Conservation (phyloP, 2,329 filamentous ascomycete genomes). For the Aspergillus piperis region DNA sequence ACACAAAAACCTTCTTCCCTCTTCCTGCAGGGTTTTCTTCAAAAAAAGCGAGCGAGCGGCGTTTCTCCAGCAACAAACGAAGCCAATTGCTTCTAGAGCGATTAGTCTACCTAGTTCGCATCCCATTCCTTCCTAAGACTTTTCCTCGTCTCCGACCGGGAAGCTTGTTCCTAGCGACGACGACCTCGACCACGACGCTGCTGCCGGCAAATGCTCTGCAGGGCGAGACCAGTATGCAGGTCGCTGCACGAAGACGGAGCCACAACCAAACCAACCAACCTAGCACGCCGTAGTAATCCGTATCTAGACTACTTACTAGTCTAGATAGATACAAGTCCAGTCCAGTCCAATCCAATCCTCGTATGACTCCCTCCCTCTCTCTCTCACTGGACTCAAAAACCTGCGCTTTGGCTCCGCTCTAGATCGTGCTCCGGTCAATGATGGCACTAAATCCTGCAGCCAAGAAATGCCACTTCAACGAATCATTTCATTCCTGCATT, state of each 20-base stretch:
- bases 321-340: too few relatives aligned
- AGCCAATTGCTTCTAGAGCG: background rate
- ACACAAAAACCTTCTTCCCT: background rate
- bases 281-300: too few relatives aligned
- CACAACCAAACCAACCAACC: background rate
- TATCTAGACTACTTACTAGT: too few relatives aligned
- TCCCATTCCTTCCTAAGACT: background rate
- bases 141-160: background rate
- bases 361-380: too few relatives aligned
- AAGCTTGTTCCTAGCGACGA: background rate
- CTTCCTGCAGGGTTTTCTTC: background rate
- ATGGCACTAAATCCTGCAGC: background rate
- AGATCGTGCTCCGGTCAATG: background rate
- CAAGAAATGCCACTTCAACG: background rate
- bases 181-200: too few relatives aligned
- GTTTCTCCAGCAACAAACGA: background rate
- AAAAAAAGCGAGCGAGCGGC: background rate
- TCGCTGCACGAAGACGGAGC: background rate
- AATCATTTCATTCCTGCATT: background rate
- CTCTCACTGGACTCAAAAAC: background rate
- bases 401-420: background rate
- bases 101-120: background rate
- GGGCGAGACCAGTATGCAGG: background rate
- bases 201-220: background rate
- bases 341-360: too few relatives aligned